Percentiles rank a stretch among this genome's conserved stretches.
phyloP scores from a whole-genome alignment of 805 yeast species.

The Yamadazyma endophytica region DNA sequence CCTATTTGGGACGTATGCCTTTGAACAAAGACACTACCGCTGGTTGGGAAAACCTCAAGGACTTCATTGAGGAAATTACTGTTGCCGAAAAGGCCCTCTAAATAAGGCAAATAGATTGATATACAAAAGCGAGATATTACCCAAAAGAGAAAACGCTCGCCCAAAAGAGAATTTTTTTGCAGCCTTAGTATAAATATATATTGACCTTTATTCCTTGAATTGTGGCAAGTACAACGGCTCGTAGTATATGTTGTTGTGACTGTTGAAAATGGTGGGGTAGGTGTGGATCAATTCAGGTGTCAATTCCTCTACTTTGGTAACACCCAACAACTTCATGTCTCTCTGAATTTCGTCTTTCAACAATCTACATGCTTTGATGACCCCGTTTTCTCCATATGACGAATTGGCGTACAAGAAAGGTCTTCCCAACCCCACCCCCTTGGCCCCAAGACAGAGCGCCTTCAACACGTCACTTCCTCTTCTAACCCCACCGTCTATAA shows the following conservation, averaged over 20 bases:
- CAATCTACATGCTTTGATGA: constrained; percentile 53
- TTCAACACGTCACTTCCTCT: constrained; percentile 65
- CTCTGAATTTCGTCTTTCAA: constrained; percentile 68
- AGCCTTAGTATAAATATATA: too few relatives aligned
- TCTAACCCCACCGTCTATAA: constrained; percentile 66
- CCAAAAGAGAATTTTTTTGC: neutral
- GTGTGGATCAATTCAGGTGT: constrained; percentile 29
- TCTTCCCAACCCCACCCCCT: constrained; percentile 67
- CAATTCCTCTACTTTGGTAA: constrained; percentile 50
- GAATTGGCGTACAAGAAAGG: constrained; percentile 63
- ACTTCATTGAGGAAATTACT: constrained; percentile 40
- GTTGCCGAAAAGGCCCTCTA: too few relatives aligned
- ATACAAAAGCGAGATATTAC: neutral
- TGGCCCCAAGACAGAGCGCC: constrained; percentile 66
- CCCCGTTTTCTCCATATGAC: constrained; percentile 62
- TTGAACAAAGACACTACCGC: constrained; percentile 32
- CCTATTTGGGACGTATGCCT: constrained; percentile 45
- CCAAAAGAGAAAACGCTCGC: neutral
- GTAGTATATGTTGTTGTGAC: constrained; percentile 10
- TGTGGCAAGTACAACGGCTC: constrained; percentile 14
- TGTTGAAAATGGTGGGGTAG: constrained; percentile 20
- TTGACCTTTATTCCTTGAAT: constrained; percentile 9
- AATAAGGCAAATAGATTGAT: too few relatives aligned
- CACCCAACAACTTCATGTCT: constrained; percentile 82
- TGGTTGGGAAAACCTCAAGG: constrained; percentile 26